phyloP scores from a whole-genome alignment of 2,329 filamentous ascomycete genomes.

The Neospermospora avenae region DNA sequence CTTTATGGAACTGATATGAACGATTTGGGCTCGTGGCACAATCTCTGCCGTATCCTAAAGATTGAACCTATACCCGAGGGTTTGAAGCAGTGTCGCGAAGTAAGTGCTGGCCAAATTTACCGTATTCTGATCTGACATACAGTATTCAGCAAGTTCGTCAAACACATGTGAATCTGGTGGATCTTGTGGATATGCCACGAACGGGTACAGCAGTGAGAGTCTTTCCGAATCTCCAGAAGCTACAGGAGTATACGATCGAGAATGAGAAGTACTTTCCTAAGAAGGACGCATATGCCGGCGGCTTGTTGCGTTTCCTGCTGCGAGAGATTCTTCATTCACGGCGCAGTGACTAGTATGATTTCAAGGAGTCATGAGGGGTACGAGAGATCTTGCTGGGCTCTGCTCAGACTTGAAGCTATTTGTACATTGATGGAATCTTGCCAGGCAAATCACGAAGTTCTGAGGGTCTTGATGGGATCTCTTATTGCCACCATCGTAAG shows the following conservation, averaged over 20 bases:
- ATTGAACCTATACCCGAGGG: conserved; percentile 17
- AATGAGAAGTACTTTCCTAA: conserved; percentile 25
- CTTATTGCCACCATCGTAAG: too few species aligned
- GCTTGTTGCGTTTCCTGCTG: conserved; percentile 26
- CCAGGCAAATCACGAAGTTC: too few species aligned
- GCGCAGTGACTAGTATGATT: too few species aligned
- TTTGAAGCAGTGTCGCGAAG: conserved; percentile 19
- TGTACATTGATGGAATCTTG: too few species aligned
- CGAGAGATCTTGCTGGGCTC: too few species aligned
- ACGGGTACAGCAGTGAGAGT: conserved; percentile 20
- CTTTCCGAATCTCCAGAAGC: conserved; percentile 18
- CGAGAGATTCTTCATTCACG: conserved; percentile 21
- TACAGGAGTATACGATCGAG: conserved; percentile 17
- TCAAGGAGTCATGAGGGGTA: too few species aligned
- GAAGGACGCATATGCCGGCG: conserved; percentile 26
- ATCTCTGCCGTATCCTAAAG: conserved; percentile 18
- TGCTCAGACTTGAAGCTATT: too few species aligned
- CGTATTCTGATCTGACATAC: neutral
- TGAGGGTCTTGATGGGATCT: neutral
- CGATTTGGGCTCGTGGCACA: conserved; percentile 22
- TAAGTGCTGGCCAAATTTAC: neutral
- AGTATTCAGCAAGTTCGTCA: conserved; percentile 17
- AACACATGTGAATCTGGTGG: conserved; percentile 28
- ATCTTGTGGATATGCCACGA: conserved; percentile 23
- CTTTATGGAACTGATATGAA: conserved; percentile 22